phyloP scores from a whole-genome alignment of 2,329 filamentous ascomycete genomes.

The Phoma herbarum region DNA sequence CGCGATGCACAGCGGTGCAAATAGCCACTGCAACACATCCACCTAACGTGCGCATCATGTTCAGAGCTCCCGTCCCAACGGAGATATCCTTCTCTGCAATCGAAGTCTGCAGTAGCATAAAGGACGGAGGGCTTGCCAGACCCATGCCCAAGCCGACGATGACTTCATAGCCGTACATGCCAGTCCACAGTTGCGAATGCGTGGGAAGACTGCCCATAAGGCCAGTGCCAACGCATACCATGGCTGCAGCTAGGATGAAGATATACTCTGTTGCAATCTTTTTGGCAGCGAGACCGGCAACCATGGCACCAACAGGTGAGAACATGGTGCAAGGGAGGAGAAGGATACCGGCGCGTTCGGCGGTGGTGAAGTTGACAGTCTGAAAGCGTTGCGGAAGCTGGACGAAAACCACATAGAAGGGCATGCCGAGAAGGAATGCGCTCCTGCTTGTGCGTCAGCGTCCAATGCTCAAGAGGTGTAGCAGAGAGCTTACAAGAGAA shows the following conservation, averaged over 20 bases:
- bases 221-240: slow-evolving; percentile 38
- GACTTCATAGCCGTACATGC: slow-evolving; percentile 42
- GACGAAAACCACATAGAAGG: slow-evolving; percentile 41
- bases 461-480: not conserved
- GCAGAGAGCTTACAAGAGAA: slow-evolving; percentile 30
- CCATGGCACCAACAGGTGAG: slow-evolving; percentile 42
- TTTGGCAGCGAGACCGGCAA: slow-evolving; percentile 31
- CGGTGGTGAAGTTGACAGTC: slow-evolving; percentile 41
- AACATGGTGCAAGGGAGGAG: slow-evolving; percentile 41
- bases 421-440: slow-evolving; percentile 42
- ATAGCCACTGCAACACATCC: slow-evolving; percentile 45
- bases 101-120: slow-evolving; percentile 36
- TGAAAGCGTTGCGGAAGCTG: slow-evolving; percentile 48
- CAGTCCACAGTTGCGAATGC: slow-evolving; percentile 25
- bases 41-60: slow-evolving; percentile 46
- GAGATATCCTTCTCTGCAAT: slow-evolving; percentile 38
- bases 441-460: slow-evolving; percentile 23
- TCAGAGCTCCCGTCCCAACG: slow-evolving; percentile 42
- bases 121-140: slow-evolving; percentile 39
- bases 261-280: slow-evolving; percentile 33
- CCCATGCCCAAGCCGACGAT: slow-evolving; percentile 42
- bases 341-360: slow-evolving; percentile 43
- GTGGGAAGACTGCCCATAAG: slow-evolving; percentile 41
- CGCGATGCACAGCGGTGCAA: slow-evolving; percentile 42
- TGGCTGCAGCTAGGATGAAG: slow-evolving; percentile 29